Base-by-base conservation (phyloP, 164 flowering plant species). In the Amborella trichopoda region DNA sequence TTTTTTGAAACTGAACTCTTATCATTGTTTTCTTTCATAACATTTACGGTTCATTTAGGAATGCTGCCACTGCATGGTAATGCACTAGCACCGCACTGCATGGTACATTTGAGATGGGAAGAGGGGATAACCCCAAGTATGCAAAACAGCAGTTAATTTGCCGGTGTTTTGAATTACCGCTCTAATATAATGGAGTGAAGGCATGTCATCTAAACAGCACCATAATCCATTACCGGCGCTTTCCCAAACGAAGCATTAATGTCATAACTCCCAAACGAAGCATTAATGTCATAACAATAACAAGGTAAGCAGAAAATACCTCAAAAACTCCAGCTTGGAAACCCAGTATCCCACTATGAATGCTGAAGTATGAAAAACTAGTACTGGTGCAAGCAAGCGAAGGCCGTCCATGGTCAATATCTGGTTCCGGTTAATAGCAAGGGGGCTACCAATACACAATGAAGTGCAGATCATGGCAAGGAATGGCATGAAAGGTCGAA, bases 401-500 rank as follows among this genome's bases (percentile, higher is more conserved):
- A 81, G 69, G 50, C 98, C 98, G 45, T 81, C 85, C 4, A 58
- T 46, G 10, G 96, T 86, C 53, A 91, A 63, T 55, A 91, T 86
- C 59, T 66, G 83, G 44, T 49, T 68, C 56, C 68, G 70, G 49
- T 91, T 91, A 10, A 86, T 76, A 11, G 98, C 95, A 28, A 91
- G 89, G 28, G 98, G 98, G 59, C 98, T 86, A 12, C 98, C 98
- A 44, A 90, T 86, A 55, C 98, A 90, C 58, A 90, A 1, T 18
- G 98, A 79, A 46, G 98, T 90, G 43, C 98, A 90, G 28, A 86
- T 18, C 94, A 90, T 86, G 24, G 95, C 98, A 49, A 90, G 81
- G 66, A 86, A 66, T 16, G 98, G 98, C 98, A 90, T 86, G 61
- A 81, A 63, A 1, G 98, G 94, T 46, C 52, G 77, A 55, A 91